Base-by-base conservation (phyloP, 352 stramenopile genomes). In the Albugo candida region DNA sequence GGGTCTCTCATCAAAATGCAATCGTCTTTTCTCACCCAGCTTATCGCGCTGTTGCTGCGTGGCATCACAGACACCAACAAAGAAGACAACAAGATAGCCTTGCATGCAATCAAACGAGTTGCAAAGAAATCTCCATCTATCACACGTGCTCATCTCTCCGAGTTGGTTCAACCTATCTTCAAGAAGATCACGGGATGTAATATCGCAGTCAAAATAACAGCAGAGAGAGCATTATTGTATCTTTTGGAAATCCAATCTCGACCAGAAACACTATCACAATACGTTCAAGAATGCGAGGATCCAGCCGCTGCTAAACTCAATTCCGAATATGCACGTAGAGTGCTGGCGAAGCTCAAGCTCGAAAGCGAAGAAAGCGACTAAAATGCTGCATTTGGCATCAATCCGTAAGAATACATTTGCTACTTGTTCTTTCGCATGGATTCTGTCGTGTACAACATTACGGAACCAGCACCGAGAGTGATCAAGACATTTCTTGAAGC, bases 161-260 rank as follows among this genome's bases (percentile, higher is more conserved):
- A 58, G 41, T 67, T 93, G 37, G 80, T 94, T 51, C 72, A 76
- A 17, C 57, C 70, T 46, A 73, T 81, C 27, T 89, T 94, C 51
- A 58, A 70, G 55, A 63, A 81, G 36, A 85, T 94, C 60, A 91
- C 91, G 67, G 82, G 79, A 63, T 80, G 80, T 55, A 91, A 93
- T 56, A 70, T 94, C 47, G 70, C 73, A 0, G 78, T 89, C 44
- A 94, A 94, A 65, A 55, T 92, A 45, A 70, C 71, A 12, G 79
- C 80, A 35, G 81, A 94, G 51, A 72, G 81, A 27, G 71, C 80
- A 43, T 58, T 94, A 54, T 54, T 94, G 18, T 91, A 94, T 47
- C 41, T 94, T 59, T 65, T 94, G 16, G 76, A 94, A 44, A 72
- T 92, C 41, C 71, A 87, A 42, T 66, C 75, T 37, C 76, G 78